Conservation (phyloP, 2,329 filamentous ascomycete genomes). For the Clonostachys solani region DNA sequence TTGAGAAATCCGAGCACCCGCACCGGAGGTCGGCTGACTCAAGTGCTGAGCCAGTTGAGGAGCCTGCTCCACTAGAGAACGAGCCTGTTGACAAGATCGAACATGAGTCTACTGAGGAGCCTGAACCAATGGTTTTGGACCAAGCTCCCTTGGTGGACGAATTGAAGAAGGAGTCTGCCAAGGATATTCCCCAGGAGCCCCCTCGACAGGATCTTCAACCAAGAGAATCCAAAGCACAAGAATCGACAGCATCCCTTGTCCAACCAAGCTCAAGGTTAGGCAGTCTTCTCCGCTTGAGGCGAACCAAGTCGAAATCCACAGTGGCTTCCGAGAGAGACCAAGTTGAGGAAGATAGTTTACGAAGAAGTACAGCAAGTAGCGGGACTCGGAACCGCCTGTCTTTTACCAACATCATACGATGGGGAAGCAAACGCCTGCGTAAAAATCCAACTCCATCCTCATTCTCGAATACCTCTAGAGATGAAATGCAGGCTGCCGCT, state of each 20-base stretch:
- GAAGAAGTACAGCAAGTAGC: slow-evolving; percentile 52
- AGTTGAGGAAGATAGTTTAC: slow-evolving; percentile 42
- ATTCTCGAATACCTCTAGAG: slow-evolving; percentile 88
- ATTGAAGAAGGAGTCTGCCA: too few species aligned
- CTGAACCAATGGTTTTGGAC: too few species aligned
- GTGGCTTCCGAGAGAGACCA: slow-evolving; percentile 33
- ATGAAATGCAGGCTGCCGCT: slow-evolving; percentile 62
- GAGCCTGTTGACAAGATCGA: too few species aligned
- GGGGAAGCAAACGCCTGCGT: slow-evolving; percentile 56
- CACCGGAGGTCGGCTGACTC: too few species aligned
- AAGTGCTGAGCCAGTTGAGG: too few species aligned
- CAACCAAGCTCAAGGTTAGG: slow-evolving; percentile 15
- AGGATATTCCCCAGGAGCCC: neutral
- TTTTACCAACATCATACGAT: slow-evolving; percentile 74
- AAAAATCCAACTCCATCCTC: slow-evolving; percentile 59
- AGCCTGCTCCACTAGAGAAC: too few species aligned
- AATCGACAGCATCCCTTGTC: slow-evolving; percentile 10
- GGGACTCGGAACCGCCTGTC: slow-evolving; percentile 39
- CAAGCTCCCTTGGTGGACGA: too few species aligned
- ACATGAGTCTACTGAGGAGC: too few species aligned
- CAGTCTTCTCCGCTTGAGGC: slow-evolving; percentile 39
- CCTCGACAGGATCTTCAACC: slow-evolving; percentile 10
- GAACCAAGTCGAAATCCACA: slow-evolving; percentile 46
- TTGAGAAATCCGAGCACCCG: too few species aligned
- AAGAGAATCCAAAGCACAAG: slow-evolving; percentile 2